Conservation (phyloP, 176 grass and related monocot species). For the Microstegium vimineum region DNA sequence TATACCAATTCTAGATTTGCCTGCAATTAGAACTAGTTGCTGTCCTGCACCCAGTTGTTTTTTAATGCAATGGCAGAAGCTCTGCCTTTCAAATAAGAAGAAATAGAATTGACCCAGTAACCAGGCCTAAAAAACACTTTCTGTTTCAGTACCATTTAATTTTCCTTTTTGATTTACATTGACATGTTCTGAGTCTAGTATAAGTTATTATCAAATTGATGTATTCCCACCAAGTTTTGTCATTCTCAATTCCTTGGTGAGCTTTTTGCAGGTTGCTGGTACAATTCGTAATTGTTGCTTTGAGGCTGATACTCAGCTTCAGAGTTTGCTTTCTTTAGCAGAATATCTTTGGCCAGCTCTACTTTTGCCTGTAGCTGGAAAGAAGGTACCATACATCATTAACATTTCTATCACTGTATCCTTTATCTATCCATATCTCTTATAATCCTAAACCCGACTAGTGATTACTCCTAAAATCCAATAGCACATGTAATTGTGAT, state of each 20-base stretch:
- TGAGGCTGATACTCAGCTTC: conserved; percentile 90
- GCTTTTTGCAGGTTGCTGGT: conserved; percentile 63
- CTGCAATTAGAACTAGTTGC: background rate
- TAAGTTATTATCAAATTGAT: background rate
- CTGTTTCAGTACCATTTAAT: background rate
- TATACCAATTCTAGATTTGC: background rate
- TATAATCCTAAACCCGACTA: too few species aligned
- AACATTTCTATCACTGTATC: background rate
- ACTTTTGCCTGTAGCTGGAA: conserved; percentile 85
- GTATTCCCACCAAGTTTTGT: background rate
- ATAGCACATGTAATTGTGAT: too few species aligned
- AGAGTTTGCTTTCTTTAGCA: conserved; percentile 73
- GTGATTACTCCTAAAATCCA: too few species aligned
- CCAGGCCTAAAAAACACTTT: too few species aligned
- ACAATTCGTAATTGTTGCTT: conserved; percentile 96
- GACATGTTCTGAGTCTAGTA: background rate
- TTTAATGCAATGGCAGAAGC: too few species aligned
- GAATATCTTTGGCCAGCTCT: conserved; percentile 98
- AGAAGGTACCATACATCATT: conserved; percentile 58
- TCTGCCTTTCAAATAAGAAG: too few species aligned
- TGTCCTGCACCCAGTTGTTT: background rate
- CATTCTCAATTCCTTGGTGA: background rate
- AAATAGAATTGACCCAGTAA: too few species aligned
- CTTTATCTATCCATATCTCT: too few species aligned
- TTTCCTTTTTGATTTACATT: background rate